phyloP scores from a whole-genome alignment of 2,329 filamentous ascomycete genomes.

The Pseudopithomyces maydicus region DNA sequence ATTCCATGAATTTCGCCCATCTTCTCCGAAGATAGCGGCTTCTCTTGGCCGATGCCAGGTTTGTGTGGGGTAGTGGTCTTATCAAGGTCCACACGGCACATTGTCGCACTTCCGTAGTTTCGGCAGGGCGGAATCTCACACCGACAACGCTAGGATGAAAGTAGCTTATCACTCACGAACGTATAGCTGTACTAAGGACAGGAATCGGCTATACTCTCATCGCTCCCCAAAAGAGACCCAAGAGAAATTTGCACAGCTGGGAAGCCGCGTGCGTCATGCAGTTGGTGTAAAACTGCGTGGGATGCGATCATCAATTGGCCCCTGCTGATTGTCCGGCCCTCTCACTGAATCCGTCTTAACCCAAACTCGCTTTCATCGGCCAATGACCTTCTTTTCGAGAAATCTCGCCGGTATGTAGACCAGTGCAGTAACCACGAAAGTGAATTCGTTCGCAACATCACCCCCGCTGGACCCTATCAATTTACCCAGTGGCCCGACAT shows the following conservation, averaged over 20 bases:
- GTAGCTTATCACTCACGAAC: not conserved
- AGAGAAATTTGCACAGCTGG: too few relatives aligned
- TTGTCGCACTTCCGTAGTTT: not conserved
- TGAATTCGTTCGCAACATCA: slow-evolving; percentile 37
- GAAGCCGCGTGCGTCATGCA: too few relatives aligned
- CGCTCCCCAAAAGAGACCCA: too few relatives aligned
- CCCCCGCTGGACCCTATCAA: slow-evolving; percentile 31
- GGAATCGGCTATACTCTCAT: too few relatives aligned
- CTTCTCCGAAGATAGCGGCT: not conserved
- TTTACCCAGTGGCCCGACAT: slow-evolving; percentile 48
- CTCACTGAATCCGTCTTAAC: not conserved
- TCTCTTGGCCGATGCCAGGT: not conserved
- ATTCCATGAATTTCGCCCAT: not conserved
- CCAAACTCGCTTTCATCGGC: slow-evolving; percentile 11
- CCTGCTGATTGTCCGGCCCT: too few relatives aligned
- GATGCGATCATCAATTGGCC: too few relatives aligned
- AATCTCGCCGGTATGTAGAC: slow-evolving; percentile 34
- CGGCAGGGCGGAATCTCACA: not conserved
- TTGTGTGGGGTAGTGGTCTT: not conserved
- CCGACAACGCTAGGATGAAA: not conserved
- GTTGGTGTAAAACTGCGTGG: too few relatives aligned
- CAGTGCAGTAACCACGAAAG: slow-evolving; percentile 29
- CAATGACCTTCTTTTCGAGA: slow-evolving; percentile 32
- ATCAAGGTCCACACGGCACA: not conserved
- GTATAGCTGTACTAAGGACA: too few relatives aligned